Evolutionary conservation across 2,329 filamentous ascomycete species (phyloP), one percentile per base, ranked within the genome.

Genomic region (Onygenales sp.): DNA sequence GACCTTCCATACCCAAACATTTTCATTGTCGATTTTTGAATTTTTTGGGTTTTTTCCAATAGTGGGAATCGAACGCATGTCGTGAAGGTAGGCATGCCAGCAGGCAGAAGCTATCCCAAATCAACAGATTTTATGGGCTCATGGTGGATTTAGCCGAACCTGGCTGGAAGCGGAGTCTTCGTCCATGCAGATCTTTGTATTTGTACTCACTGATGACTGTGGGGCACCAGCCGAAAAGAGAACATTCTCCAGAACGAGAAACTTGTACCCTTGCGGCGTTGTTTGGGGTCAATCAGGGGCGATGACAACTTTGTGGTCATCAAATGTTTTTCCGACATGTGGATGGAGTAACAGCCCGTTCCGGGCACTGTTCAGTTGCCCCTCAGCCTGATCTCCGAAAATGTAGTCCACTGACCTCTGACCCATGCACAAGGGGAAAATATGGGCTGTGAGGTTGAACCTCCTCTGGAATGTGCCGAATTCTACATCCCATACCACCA

Each of bases 231-330:
- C 11, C 45, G 11, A 35, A 31, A 48, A 39, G 9, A 31, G 21
- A 3, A 7, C 32, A n/a, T 17, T 17, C 4, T 52, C 43, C 7
- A 52, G 32, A 7, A 52, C 42, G 3, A 46, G n/a, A n/a, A 52
- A 44, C 33, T 52, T 32, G 21, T 35, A 52, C 7, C 39, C 14
- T 10, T 13, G 43, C n/a, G 50, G 50, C 7, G 8, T 27, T n/a
- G 39, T 14, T 11, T 17, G 6, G 14, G 38, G 7, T 7, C 17
- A 2, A 21, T 17, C 41, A 2, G 53, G 53, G 3, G 48, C 31
- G 7, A 55, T 52, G 6, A 43, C 39, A 14, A 55, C 21, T 31
- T 51, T 35, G 17, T 48, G 48, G 3, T 52, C 43, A 42, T 51
- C 52, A 17, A 54, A 56, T 0, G 46, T 14, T 7, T 39, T 6